Conservation (phyloP, 441 rosid genomes). For the Erodium chrysanthum region DNA sequence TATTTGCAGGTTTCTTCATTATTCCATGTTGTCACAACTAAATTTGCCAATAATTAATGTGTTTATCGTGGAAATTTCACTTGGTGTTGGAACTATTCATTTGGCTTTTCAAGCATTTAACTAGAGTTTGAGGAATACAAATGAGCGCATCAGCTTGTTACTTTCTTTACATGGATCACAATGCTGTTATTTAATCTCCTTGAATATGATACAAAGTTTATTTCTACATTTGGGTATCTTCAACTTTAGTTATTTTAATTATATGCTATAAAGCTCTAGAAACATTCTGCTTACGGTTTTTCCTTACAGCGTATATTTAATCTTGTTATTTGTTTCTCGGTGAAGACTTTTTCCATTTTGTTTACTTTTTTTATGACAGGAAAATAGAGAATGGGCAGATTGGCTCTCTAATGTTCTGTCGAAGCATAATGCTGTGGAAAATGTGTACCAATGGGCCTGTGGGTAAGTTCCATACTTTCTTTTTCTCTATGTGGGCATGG, state of each 20-base stretch:
- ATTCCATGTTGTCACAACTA: constrained; percentile 4
- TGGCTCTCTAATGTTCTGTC: constrained; percentile 69
- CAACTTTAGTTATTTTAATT: neutral
- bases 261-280: neutral
- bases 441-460: constrained; percentile 84
- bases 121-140: neutral
- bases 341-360: neutral
- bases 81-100: neutral
- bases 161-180: neutral
- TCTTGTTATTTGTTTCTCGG: constrained; percentile 7
- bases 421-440: constrained; percentile 76
- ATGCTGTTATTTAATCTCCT: neutral
- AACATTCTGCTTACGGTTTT: neutral
- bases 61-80: neutral
- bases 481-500: neutral
- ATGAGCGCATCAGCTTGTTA: neutral
- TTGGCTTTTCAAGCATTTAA: neutral
- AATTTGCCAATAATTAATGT: neutral
- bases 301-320: neutral
- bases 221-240: neutral
- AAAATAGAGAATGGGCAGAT: constrained; percentile 58
- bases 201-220: neutral
- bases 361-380: constrained; percentile 37
- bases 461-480: constrained; percentile 51
- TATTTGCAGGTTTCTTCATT: constrained; percentile 55